Conservation (phyloP, 1,284 basidiomycete genomes). For the Fomitopsis betulina region DNA sequence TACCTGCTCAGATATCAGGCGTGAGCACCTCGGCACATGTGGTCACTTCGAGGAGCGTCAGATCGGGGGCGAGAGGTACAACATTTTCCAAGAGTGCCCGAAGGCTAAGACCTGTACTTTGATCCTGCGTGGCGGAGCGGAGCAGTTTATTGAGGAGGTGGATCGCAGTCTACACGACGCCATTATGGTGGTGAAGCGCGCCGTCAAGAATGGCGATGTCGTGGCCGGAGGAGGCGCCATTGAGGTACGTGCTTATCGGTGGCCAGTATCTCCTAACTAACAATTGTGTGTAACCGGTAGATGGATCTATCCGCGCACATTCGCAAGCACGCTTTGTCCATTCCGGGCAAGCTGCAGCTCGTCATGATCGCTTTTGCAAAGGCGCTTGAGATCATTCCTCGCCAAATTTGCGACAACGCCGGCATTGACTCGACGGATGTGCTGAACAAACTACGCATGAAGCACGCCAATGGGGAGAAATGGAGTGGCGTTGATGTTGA, state of each 20-base stretch:
- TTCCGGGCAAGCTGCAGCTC: conserved; percentile 95
- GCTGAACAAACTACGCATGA: conserved; percentile 96
- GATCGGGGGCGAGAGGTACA: conserved; percentile 97
- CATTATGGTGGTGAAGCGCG: conserved; percentile 99
- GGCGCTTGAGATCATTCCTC: conserved; percentile 94
- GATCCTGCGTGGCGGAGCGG: conserved; percentile 92
- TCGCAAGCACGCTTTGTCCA: conserved; percentile 85
- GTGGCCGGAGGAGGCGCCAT: conserved; percentile 98
- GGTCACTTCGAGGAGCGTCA: conserved; percentile 92
- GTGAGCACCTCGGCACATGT: conserved; percentile 90
- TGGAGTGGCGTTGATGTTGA: conserved; percentile 98
- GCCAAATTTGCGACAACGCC: conserved; percentile 98
- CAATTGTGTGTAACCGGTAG: conserved; percentile 34
- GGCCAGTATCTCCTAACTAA: background rate
- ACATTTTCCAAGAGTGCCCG: conserved; percentile 91
- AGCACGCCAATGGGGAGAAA: conserved; percentile 82
- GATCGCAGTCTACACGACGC: conserved; percentile 97
- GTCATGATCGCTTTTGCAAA: conserved; percentile 97
- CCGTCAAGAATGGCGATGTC: conserved; percentile 92
- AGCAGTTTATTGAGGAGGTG: conserved; percentile 99
- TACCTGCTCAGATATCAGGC: conserved; percentile 89
- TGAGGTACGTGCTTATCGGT: conserved; percentile 55
- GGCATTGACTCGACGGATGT: conserved; percentile 98
- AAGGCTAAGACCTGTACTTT: conserved; percentile 99
- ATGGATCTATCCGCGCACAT: conserved; percentile 97